Base-by-base conservation (phyloP, 2,329 filamentous ascomycete genomes). In the Periglandula ipomoeae region DNA sequence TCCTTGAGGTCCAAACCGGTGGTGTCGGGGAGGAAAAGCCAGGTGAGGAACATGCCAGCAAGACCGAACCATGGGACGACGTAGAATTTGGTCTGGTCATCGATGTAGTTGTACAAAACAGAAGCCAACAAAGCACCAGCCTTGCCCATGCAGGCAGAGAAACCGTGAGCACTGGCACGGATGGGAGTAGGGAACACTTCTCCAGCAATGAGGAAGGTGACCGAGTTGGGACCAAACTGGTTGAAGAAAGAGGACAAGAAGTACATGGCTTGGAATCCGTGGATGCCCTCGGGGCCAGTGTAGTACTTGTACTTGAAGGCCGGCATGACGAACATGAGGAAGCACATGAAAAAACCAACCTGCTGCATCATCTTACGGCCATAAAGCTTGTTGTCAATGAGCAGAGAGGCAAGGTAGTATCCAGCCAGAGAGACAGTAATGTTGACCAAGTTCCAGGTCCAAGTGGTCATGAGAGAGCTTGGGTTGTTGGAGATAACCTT, bases 211-310 rank as follows among this genome's bases (percentile, higher is more conserved):
- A 97, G 80, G 85, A 97, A 97, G 53, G 90, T 95, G 60, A 96
- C 89, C 42, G 82, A 85, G 78, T 97, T 97, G 68, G 91, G 91
- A 11, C 91, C 91, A 62, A 97, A 97, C 66, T 97, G 91, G 78
- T 96, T 96, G 83, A 97, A 97, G 76, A 97, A 97, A 22, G 88
- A 95, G 7, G 89, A 95, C 58, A 97, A 68, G 72, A 95, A 96
- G 78, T 96, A 96, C 89, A 97, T 95, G 63, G 90, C 82, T 73
- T 96, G 90, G 83, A 97, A 97, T n/a, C 77, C 74, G 61, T 88
- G 82, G 65, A 96, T 85, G 59, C 88, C 81, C 5, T 74, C 73
- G 1, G 76, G 71, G 44, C 74, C 74, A 19, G 79, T 89, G 74
- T 89, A 96, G 79, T 93, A 89, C 0, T 87, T 65, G 72, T 84